phyloP scores from a whole-genome alignment of 2,329 filamentous ascomycete species.

The Sporothrix variecibatus region DNA sequence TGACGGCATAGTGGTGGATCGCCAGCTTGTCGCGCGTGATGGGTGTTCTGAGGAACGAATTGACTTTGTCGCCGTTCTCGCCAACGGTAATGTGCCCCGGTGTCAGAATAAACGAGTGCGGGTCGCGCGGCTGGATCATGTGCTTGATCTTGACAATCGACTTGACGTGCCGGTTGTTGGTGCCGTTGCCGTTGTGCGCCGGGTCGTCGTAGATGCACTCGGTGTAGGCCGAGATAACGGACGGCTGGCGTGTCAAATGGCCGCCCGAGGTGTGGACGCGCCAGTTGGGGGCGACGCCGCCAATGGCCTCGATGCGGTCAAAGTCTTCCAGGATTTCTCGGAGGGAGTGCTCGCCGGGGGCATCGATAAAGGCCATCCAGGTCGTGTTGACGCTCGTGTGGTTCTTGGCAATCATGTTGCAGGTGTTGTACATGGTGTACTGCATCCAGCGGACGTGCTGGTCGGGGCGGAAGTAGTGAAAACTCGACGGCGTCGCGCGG shows the following conservation, averaged over 20 bases:
- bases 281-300: constrained; percentile 27
- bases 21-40: constrained; percentile 27
- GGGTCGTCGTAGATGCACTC: constrained; percentile 25
- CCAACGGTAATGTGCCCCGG: constrained; percentile 22
- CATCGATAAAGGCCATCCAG: constrained; percentile 29
- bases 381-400: constrained; percentile 16
- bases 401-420: constrained; percentile 22
- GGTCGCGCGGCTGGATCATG: constrained; percentile 23
- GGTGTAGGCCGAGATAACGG: constrained; percentile 21
- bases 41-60: constrained; percentile 1
- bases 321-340: constrained; percentile 25
- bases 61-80: constrained; percentile 26
- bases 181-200: constrained; percentile 4
- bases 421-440: constrained; percentile 26
- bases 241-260: constrained; percentile 25
- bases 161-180: constrained; percentile 28
- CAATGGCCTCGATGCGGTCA: constrained; percentile 25
- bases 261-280: constrained; percentile 28
- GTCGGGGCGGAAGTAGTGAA: constrained; percentile 26
- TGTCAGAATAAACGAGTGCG: constrained; percentile 25
- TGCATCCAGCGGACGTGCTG: constrained; percentile 28
- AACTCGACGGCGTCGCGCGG: constrained; percentile 27
- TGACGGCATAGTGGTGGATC: constrained; percentile 28
- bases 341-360: constrained; percentile 21
- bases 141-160: constrained; percentile 25